Conservation (phyloP, 2,329 filamentous ascomycete species). For the Clonostachys solani region DNA sequence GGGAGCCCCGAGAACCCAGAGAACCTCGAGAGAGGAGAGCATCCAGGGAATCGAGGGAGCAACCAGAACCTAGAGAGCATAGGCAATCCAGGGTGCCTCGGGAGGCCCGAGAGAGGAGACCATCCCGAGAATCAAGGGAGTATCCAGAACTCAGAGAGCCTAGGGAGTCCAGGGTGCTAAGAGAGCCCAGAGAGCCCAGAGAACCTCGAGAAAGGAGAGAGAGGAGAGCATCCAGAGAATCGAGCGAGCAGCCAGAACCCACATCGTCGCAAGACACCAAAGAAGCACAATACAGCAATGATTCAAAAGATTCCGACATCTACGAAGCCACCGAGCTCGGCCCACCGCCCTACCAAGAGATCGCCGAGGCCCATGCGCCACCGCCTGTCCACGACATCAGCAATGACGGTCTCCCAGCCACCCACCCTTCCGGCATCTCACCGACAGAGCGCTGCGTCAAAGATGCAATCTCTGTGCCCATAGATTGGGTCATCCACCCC, state of each 20-base stretch:
- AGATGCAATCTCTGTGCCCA: constrained; percentile 1
- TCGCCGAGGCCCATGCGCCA: constrained; percentile 1
- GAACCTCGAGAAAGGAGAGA: no score
- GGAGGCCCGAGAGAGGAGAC: no score
- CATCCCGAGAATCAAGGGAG: no score
- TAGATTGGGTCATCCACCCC: constrained; percentile 4
- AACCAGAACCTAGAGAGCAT: no score
- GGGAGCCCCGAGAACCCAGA: background rate
- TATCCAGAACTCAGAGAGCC: no score
- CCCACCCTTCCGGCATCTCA: constrained; percentile 1
- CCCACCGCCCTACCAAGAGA: constrained; percentile 3
- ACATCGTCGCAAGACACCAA: no score
- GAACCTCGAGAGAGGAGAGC: background rate
- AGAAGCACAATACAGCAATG: no score
- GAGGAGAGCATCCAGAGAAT: no score
- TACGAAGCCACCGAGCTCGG: background rate
- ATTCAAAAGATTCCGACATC: background rate
- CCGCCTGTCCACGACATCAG: background rate
- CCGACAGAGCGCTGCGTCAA: constrained; percentile 1
- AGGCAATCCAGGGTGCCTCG: no score
- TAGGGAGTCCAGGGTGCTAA: no score
- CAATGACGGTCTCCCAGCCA: background rate
- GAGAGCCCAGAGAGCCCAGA: no score
- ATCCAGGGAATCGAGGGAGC: background rate
- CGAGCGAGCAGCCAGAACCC: no score